Evolutionary conservation across 106 monocot genomes (phyloP), one percentile per base, ranked within the genome.

Genomic region (Posidonia australis): DNA sequence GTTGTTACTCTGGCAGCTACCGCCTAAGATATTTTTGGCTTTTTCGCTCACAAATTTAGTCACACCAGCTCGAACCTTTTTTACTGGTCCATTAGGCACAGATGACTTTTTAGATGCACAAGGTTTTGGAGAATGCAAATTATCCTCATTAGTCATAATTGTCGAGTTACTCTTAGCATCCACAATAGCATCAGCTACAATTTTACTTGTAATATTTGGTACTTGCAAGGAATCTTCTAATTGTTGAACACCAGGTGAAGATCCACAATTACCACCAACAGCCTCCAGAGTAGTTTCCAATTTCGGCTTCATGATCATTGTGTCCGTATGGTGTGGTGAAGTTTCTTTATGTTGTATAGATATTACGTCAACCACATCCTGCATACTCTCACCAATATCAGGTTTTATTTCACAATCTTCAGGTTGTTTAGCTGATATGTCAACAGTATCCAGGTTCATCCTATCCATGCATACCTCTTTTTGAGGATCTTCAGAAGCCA

Each of bases 41-140:
- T 77, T 77, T n/a, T 74, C 52, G 10, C 58, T 20, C 13, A 71
- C 26, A 44, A 36, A 17, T 69, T 25, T 59, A 54, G 76, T 78
- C 44, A 46, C 11, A 51, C 44, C 68, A 43, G 31, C 47, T 51
- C 53, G 70, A 47, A 25, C 54, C 68, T 75, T 82, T 74, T 83
- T 83, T 21, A 70, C 26, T 64, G 20, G 45, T 65, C 32, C 65
- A 61, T 45, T 63, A 28, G 67, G 57, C 46, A 41, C 48, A 46
- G 70, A 74, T 52, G 80, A 52, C 71, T 86, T 86, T 62, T 26
- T 44, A 77, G 44, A 57, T 62, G 61, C 26, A 62, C 13, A 2
- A 64, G 61, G 31, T 62, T 80, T 82, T 55, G 57, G 54, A 28
- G 52, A 12, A 60, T 12, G 44, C 22, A 32, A 21, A 21, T 82